These are phyloP conservation scores for Trichoderma koningii DNA, from an alignment of 2,329 filamentous ascomycete genomes.

Conservation along the genomic window DNA sequence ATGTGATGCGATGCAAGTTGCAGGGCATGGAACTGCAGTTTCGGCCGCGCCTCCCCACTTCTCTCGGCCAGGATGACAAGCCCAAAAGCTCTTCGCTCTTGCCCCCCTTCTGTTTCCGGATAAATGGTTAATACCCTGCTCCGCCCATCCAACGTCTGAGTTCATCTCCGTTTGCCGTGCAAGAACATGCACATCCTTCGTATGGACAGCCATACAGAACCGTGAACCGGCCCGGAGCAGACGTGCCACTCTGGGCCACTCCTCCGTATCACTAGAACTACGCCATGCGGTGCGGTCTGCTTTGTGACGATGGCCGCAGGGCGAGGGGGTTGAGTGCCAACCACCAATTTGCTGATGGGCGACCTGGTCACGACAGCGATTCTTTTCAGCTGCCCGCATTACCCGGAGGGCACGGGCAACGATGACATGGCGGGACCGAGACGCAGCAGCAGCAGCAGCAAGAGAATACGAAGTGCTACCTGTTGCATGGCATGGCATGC, in stretches of 20 bases:
- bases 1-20: neutral
- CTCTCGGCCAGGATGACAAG: neutral
- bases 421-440: neutral
- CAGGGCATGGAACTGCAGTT: slow-evolving; percentile 11
- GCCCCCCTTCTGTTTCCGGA: slow-evolving; percentile 6
- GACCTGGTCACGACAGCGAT: neutral
- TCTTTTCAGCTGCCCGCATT: neutral
- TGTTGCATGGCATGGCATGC: neutral
- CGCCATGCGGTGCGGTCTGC: slow-evolving; percentile 5
- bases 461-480: slow-evolving; percentile 2
- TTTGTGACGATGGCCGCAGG: neutral
- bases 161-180: neutral
- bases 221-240: neutral
- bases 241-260: slow-evolving; percentile 10
- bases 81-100: too few relatives aligned
- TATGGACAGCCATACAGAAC: neutral
- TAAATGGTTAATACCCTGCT: slow-evolving; percentile 20
- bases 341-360: neutral
- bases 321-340: neutral
- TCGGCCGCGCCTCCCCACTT: slow-evolving; percentile 2
- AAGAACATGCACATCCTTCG: slow-evolving; percentile 4
- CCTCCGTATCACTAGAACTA: slow-evolving; percentile 10
- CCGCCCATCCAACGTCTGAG: slow-evolving; percentile 8
- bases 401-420: slow-evolving; percentile 3
- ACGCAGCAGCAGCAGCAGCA: neutral